Evolutionary conservation across 2,329 filamentous ascomycete species (phyloP).

Genomic region (Chaetothyriales sp.): DNA sequence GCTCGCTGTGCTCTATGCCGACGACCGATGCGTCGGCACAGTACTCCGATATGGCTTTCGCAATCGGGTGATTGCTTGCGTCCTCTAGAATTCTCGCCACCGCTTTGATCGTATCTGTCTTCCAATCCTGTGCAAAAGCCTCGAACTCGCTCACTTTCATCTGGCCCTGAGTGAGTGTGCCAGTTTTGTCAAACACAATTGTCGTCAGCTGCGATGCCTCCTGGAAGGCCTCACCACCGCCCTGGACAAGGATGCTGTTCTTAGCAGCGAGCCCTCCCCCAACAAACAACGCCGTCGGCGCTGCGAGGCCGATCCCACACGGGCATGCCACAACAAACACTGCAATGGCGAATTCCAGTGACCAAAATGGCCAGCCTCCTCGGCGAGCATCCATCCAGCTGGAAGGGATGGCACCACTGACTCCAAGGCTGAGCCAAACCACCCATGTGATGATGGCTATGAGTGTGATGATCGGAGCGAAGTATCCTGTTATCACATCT

Average conservation of each 20-base stretch:
- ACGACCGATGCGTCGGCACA: constrained; percentile 24
- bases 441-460: constrained; percentile 35
- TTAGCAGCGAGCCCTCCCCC: constrained; percentile 67
- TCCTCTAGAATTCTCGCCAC: constrained; percentile 41
- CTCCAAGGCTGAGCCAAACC: constrained; percentile 33
- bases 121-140: constrained; percentile 20
- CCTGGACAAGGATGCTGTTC: constrained; percentile 68
- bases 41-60: constrained; percentile 40
- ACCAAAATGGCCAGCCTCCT: constrained; percentile 39
- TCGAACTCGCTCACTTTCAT: constrained; percentile 42
- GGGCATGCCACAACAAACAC: constrained; percentile 81
- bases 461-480: constrained; percentile 36
- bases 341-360: constrained; percentile 57
- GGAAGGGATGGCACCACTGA: constrained; percentile 29
- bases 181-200: constrained; percentile 81
- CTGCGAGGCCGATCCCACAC: constrained; percentile 71
- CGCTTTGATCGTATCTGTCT: constrained; percentile 27
- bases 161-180: constrained; percentile 59
- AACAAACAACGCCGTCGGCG: constrained; percentile 75
- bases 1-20: constrained; percentile 22
- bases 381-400: constrained; percentile 39
- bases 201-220: constrained; percentile 66
- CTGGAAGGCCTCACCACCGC: constrained; percentile 74
- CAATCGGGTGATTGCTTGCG: constrained; percentile 47
- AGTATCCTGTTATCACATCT: constrained; percentile 35